Evolutionary conservation across 495 filamentous ascomycete species (phyloP), one percentile per base, ranked within the genome.

Genomic region (Aspergillus kassunensis): DNA sequence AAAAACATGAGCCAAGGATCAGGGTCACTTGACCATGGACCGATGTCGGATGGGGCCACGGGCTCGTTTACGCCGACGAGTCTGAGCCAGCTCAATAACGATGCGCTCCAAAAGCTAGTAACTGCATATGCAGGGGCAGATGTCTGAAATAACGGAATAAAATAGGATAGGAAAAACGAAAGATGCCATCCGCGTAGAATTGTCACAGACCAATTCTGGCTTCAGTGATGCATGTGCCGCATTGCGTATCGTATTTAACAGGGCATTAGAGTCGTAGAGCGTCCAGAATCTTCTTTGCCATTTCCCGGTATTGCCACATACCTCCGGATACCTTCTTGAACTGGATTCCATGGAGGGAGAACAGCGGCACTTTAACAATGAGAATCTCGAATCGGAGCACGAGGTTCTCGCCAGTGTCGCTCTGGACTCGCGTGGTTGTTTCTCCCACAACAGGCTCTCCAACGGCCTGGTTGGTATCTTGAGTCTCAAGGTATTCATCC

Each of bases 301-400:
- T 90, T 55, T 90, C 88, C 73, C 96, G 95, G 65, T 97, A 99
- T 69, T 96, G 91, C 91, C 91, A 97, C 54, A 93, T 96, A 33
- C 91, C 89, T 6, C 93, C 95, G 24, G 89, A 83, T 39, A 97
- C 84, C 68, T 92, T 90, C 78, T 99, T 99, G 76, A 99, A 99
- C 68, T 99, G 93, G 43, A 99, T 89, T 35, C 93, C 93, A 61
- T 97, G 91, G 53, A 99, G 69, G 18, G 86, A 88, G 57, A 99
- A 86, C 43, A 99, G 71, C 21, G 93, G 93, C 27, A 99, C 90
- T 74, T 99, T 99, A 54, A 99, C 93, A 53, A 99, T 91, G 55
- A 97, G 81, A 47, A 98, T 96, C 63, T 99, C 93, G 60, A 99
- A 99, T 52, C 86, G 81, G 31, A 99, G 73, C 34, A 88, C 78